phyloP scores from a whole-genome alignment of 1,284 basidiomycete genomes.

The Heterobasidion annosum region DNA sequence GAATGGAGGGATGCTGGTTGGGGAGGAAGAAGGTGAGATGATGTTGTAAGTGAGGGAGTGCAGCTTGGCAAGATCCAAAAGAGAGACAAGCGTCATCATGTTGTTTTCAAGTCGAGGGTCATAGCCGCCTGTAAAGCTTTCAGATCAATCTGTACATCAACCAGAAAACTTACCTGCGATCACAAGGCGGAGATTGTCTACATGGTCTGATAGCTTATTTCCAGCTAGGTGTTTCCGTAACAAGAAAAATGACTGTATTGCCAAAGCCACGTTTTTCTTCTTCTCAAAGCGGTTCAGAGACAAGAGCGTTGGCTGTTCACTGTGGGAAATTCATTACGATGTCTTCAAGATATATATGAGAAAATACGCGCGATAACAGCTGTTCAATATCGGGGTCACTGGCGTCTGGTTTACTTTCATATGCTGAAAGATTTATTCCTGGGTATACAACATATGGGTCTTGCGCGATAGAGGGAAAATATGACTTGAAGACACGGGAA shows the following conservation, averaged over 20 bases:
- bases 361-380: constrained; percentile 55
- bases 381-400: constrained; percentile 41
- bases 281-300: constrained; percentile 95
- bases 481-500: constrained; percentile 64
- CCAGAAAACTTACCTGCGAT: constrained; percentile 49
- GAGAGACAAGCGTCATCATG: constrained; percentile 45
- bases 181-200: constrained; percentile 47
- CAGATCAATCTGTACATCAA: neutral
- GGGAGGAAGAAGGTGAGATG: constrained; percentile 31
- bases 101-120: constrained; percentile 69
- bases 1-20: constrained; percentile 27
- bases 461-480: constrained; percentile 63
- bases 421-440: constrained; percentile 77
- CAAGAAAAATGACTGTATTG: constrained; percentile 70
- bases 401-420: constrained; percentile 35
- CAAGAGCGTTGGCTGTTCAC: constrained; percentile 68
- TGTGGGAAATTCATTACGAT: constrained; percentile 20
- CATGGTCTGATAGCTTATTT: constrained; percentile 4
- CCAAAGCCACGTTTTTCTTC: constrained; percentile 88
- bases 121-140: constrained; percentile 52
- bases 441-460: constrained; percentile 83
- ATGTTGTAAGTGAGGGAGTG: constrained; percentile 46
- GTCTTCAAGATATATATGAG: neutral
- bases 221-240: constrained; percentile 20
- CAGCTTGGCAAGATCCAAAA: constrained; percentile 49